These are phyloP conservation scores for Talinum fruticosum DNA, from an alignment of 148 eudicot species.

Conservation along the genomic window DNA sequence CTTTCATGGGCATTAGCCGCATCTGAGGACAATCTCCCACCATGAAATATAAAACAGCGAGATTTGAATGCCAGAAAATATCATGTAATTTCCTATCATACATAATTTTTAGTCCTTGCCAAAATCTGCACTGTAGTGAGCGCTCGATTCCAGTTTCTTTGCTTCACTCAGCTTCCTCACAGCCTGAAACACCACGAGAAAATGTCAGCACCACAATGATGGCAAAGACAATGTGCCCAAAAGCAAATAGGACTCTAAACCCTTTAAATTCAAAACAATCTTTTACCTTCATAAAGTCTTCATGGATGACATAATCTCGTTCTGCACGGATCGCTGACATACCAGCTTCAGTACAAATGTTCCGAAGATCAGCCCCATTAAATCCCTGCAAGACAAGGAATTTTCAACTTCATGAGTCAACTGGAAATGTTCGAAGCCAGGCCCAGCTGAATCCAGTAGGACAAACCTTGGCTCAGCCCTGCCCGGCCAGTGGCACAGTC, in stretches of 20 bases:
- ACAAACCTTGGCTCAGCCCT: too few relatives aligned
- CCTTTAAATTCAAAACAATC: not conserved
- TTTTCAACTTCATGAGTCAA: not conserved
- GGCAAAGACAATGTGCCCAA: not conserved
- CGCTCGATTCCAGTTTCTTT: constrained; percentile 85
- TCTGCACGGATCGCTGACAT: constrained; percentile 98
- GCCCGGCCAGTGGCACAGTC: too few relatives aligned
- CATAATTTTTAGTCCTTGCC: constrained; percentile 59
- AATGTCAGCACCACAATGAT: not conserved
- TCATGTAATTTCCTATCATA: not conserved
- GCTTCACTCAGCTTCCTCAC: constrained; percentile 88
- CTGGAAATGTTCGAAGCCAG: not conserved
- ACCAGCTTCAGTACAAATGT: constrained; percentile 94
- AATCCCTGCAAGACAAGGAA: constrained; percentile 51
- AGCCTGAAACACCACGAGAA: constrained; percentile 42
- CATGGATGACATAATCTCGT: constrained; percentile 95
- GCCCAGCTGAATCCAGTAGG: not conserved
- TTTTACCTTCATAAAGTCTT: constrained; percentile 91
- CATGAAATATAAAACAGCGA: not conserved
- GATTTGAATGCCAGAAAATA: not conserved
- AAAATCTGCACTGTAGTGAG: constrained; percentile 81
- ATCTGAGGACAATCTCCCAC: not conserved
- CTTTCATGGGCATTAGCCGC: not conserved
- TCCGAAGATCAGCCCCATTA: constrained; percentile 93
- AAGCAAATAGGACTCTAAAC: not conserved